Percentiles rank a stretch among this genome's conserved stretches.
phyloP scores from a whole-genome alignment of 2,329 filamentous ascomycete species.

The Pleomassaria siparia region DNA sequence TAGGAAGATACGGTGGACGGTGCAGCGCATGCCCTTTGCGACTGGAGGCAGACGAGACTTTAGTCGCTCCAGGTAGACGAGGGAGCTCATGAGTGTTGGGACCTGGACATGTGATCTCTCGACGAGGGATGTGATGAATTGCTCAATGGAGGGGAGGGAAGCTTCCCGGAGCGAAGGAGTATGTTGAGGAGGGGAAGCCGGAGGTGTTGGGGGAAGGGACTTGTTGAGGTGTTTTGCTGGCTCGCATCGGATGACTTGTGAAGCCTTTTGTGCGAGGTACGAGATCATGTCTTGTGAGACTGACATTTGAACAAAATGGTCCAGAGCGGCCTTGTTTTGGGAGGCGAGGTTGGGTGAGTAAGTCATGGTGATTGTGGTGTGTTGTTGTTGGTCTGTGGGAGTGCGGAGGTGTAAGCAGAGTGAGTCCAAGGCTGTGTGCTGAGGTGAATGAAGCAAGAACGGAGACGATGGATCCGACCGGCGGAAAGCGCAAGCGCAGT shows the following conservation, averaged over 20 bases:
- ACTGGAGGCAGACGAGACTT: constrained; percentile 85
- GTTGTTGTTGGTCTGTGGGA: constrained; percentile 27
- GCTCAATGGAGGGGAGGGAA: constrained; percentile 74
- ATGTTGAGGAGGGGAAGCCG: constrained; percentile 59
- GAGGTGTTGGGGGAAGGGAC: constrained; percentile 60
- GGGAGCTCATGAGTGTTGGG: constrained; percentile 92
- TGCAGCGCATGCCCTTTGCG: constrained; percentile 94
- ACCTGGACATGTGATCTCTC: constrained; percentile 95
- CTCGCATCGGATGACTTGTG: constrained; percentile 80
- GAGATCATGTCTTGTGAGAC: constrained; percentile 76
- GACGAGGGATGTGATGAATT: constrained; percentile 90
- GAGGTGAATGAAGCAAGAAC: constrained; percentile 23
- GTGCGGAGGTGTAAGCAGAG: constrained; percentile 39
- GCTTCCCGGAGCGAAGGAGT: constrained; percentile 52
- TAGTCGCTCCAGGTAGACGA: constrained; percentile 88
- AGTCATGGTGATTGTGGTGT: constrained; percentile 42
- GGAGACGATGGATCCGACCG: constrained; percentile 28
- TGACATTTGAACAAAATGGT: constrained; percentile 77
- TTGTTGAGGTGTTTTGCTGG: constrained; percentile 46
- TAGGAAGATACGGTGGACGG: constrained; percentile 95
- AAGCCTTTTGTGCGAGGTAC: constrained; percentile 73
- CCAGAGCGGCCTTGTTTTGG: constrained; percentile 72
- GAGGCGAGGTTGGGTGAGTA: constrained; percentile 46
- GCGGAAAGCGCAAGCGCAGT: constrained; percentile 28
- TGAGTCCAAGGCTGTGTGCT: constrained; percentile 31